Evolutionary conservation across 2,329 filamentous ascomycete species (phyloP).

Genomic region (Phoma herbarum): DNA sequence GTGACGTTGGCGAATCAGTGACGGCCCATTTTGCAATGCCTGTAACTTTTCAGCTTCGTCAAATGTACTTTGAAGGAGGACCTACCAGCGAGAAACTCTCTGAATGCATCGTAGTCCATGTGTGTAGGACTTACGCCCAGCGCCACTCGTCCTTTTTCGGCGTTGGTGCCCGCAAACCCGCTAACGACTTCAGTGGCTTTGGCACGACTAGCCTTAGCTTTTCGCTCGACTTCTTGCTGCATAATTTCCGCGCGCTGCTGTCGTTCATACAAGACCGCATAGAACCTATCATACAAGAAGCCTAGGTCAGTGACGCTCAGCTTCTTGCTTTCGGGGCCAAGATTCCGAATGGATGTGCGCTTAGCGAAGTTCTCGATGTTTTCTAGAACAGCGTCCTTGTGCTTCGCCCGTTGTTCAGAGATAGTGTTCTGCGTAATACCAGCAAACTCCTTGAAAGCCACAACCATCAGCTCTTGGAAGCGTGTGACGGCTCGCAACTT

Average conservation of each 20-base stretch:
- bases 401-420: conserved; percentile 85
- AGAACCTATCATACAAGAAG: conserved; percentile 93
- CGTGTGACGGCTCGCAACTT: conserved; percentile 93
- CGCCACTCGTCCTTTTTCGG: conserved; percentile 86
- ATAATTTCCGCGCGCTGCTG: conserved; percentile 82
- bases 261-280: conserved; percentile 87
- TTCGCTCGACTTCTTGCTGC: conserved; percentile 71
- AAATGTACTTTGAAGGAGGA: rapidly evolving
- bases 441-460: conserved; percentile 97
- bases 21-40: conserved; percentile 92
- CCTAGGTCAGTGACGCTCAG: conserved; percentile 86
- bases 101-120: conserved; percentile 97
- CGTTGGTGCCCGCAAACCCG: conserved; percentile 59
- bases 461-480: conserved; percentile 98
- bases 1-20: conserved; percentile 78
- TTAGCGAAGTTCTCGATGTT: conserved; percentile 98
- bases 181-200: conserved; percentile 61
- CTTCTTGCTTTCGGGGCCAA: conserved; percentile 94
- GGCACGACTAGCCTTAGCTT: conserved; percentile 69
- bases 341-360: conserved; percentile 92
- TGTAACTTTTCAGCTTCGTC: conserved; percentile 19
- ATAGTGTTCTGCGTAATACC: conserved; percentile 94
- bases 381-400: conserved; percentile 92
- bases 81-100: conserved; percentile 83
- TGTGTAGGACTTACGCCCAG: conserved; percentile 87